These are phyloP conservation scores for Luffa acutangula DNA, from an alignment of 306 rosid genomes.

Conservation along the genomic window DNA sequence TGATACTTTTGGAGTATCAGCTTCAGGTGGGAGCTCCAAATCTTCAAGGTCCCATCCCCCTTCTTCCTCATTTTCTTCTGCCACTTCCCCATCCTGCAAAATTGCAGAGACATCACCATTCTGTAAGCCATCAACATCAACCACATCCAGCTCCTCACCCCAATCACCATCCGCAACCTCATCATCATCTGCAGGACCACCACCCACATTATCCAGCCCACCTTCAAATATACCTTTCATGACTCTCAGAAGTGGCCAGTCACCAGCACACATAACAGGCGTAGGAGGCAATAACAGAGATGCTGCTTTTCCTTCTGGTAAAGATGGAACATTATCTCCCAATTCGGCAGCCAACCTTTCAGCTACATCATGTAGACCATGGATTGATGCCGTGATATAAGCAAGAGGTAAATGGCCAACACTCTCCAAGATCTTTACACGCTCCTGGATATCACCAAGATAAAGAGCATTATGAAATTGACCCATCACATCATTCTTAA, in stretches of 20 bases:
- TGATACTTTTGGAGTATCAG: slow-evolving; percentile 63
- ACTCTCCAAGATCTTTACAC: slow-evolving; percentile 73
- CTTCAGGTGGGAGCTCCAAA: slow-evolving; percentile 68
- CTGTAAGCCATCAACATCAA: slow-evolving; percentile 45
- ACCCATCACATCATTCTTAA: slow-evolving; percentile 89
- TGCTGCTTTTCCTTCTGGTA: slow-evolving; percentile 55
- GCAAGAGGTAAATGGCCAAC: slow-evolving; percentile 86
- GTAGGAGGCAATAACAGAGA: slow-evolving; percentile 63
- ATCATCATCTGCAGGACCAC: slow-evolving; percentile 42
- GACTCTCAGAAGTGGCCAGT: slow-evolving; percentile 91
- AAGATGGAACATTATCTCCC: slow-evolving; percentile 68
- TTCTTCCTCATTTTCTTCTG: slow-evolving; percentile 62
- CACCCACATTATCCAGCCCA: slow-evolving; percentile 40
- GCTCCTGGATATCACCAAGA: slow-evolving; percentile 65
- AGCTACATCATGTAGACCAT: slow-evolving; percentile 66
- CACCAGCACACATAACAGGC: slow-evolving; percentile 56
- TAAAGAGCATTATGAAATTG: slow-evolving; percentile 87
- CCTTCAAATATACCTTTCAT: slow-evolving; percentile 73
- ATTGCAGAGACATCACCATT: slow-evolving; percentile 52
- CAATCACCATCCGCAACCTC: slow-evolving; percentile 62
- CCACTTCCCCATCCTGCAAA: slow-evolving; percentile 47
- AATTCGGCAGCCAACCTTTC: slow-evolving; percentile 64
- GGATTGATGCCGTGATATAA: slow-evolving; percentile 57
- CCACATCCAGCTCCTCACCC: slow-evolving; percentile 55
- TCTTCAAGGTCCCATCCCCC: slow-evolving; percentile 91